Percentiles rank a stretch among this genome's conserved stretches.
Evolutionary conservation across 2,329 filamentous ascomycete genomes (phyloP).

Genomic region (Penicillium decumbens): DNA sequence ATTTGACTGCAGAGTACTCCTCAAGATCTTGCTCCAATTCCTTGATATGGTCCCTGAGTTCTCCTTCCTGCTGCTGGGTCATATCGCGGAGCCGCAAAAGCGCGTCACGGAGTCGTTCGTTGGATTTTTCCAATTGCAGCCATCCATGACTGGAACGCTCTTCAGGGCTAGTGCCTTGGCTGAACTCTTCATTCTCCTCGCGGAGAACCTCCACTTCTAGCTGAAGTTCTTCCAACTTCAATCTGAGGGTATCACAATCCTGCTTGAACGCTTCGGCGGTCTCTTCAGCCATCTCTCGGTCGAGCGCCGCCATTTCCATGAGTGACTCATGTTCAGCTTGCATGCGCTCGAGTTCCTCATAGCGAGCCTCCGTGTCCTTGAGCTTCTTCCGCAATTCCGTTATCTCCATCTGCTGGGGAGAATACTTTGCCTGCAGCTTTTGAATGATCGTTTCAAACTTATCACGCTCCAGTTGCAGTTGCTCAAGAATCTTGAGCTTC

Average conservation of each 20-base stretch:
- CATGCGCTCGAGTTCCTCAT: constrained; percentile 65
- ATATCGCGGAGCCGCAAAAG: constrained; percentile 79
- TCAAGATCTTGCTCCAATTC: constrained; percentile 68
- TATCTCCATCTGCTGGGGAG: constrained; percentile 76
- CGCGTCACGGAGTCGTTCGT: constrained; percentile 80
- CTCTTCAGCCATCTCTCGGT: constrained; percentile 95
- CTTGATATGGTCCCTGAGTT: constrained; percentile 70
- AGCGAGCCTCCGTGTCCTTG: constrained; percentile 66
- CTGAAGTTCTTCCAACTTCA: constrained; percentile 75
- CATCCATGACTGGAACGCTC: constrained; percentile 82
- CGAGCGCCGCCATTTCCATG: constrained; percentile 80
- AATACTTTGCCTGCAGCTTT: constrained; percentile 83
- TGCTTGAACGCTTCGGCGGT: constrained; percentile 75
- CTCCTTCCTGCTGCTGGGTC: constrained; percentile 76
- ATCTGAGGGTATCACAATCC: constrained; percentile 72
- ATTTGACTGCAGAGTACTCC: constrained; percentile 62
- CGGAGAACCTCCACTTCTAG: constrained; percentile 81
- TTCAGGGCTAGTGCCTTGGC: constrained; percentile 79
- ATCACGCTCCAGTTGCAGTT: constrained; percentile 57
- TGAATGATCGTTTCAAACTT: constrained; percentile 74
- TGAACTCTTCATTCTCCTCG: constrained; percentile 81
- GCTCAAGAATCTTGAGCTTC: constrained; percentile 72
- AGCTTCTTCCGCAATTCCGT: constrained; percentile 69
- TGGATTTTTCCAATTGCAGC: constrained; percentile 86
- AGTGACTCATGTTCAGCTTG: constrained; percentile 81